A percentile compares a stretch with the other conserved stretches of the same genome.
phyloP scores from a whole-genome alignment of 2,329 filamentous ascomycete genomes.

The Curvularia lunata region DNA sequence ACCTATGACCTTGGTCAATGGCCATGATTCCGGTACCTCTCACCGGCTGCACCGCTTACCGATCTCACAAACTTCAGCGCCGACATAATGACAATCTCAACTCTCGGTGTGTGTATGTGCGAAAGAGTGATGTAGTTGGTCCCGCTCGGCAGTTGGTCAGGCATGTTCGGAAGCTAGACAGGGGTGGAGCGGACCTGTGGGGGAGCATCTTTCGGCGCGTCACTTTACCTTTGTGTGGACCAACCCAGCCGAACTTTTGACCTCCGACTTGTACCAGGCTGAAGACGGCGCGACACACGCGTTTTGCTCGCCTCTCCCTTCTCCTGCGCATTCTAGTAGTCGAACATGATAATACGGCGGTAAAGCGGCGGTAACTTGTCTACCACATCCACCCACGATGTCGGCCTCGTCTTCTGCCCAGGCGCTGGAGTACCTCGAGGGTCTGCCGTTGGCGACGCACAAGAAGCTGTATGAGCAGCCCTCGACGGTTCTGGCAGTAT shows the following conservation, averaged over 20 bases:
- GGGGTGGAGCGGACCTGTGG: slow-evolving; percentile 31
- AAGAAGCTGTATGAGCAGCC: slow-evolving; percentile 93
- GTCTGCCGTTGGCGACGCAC: slow-evolving; percentile 87
- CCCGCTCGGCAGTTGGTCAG: slow-evolving; percentile 27
- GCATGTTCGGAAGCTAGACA: slow-evolving; percentile 23
- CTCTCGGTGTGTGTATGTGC: slow-evolving; percentile 6
- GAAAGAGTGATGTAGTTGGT: slow-evolving; percentile 33
- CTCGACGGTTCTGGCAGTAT: slow-evolving; percentile 92
- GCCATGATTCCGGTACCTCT: background rate
- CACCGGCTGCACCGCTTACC: slow-evolving; percentile 53
- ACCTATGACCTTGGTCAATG: slow-evolving; percentile 62
- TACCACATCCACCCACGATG: slow-evolving; percentile 56
- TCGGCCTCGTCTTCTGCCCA: slow-evolving; percentile 62
- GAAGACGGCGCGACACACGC: slow-evolving; percentile 19
- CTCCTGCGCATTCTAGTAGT: background rate
- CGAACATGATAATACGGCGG: slow-evolving; percentile 46
- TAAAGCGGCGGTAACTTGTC: slow-evolving; percentile 3
- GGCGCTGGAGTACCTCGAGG: slow-evolving; percentile 89
- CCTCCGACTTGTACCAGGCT: slow-evolving; percentile 11
- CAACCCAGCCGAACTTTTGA: slow-evolving; percentile 1
- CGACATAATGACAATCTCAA: slow-evolving; percentile 33
- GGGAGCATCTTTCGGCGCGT: slow-evolving; percentile 28
- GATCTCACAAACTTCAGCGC: slow-evolving; percentile 69
- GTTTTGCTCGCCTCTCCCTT: slow-evolving; percentile 11
- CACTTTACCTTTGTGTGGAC: slow-evolving; percentile 24